Evolutionary conservation across 78 protist genomes (phyloP).

Genomic region (Cyanophora paradoxa): DNA sequence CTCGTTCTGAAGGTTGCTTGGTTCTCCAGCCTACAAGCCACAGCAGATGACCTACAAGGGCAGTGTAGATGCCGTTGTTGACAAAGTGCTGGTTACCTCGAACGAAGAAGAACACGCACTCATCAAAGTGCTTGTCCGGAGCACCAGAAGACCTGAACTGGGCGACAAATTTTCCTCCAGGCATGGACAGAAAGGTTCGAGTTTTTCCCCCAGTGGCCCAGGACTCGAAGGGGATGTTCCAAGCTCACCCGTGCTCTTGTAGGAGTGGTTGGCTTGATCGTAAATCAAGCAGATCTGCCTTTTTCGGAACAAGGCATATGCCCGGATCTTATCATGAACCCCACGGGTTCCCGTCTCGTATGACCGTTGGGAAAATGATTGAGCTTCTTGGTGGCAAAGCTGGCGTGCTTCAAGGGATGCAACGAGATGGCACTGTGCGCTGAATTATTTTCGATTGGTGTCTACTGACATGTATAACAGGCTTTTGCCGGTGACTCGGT

Average conservation of each 20-base stretch:
- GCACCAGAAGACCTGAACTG: constrained; percentile 89
- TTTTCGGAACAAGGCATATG: constrained; percentile 90
- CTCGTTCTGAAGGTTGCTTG: too few species aligned
- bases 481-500: constrained; percentile 93
- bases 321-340: constrained; percentile 99
- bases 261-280: constrained; percentile 94
- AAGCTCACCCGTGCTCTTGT: too few species aligned
- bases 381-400: constrained; percentile 40
- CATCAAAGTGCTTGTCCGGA: constrained; percentile 70
- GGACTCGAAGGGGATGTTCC: too few species aligned
- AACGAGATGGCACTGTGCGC: constrained; percentile 9
- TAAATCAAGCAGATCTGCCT: constrained; percentile 95
- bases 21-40: constrained; percentile 3
- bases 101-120: constrained; percentile 59
- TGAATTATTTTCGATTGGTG: constrained; percentile 13
- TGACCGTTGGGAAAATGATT: constrained; percentile 67
- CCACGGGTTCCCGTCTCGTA: constrained; percentile 98
- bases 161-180: constrained; percentile 99
- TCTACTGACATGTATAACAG: neutral
- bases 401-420: constrained; percentile 11
- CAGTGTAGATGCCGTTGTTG: constrained; percentile 52
- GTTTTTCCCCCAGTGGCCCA: too few species aligned
- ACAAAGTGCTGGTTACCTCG: constrained; percentile 76
- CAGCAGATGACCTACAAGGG: constrained; percentile 43
- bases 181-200: constrained; percentile 99